Evolutionary conservation across 768 basidiomycete species (phyloP).

Genomic region (Psilocybe azurescens): DNA sequence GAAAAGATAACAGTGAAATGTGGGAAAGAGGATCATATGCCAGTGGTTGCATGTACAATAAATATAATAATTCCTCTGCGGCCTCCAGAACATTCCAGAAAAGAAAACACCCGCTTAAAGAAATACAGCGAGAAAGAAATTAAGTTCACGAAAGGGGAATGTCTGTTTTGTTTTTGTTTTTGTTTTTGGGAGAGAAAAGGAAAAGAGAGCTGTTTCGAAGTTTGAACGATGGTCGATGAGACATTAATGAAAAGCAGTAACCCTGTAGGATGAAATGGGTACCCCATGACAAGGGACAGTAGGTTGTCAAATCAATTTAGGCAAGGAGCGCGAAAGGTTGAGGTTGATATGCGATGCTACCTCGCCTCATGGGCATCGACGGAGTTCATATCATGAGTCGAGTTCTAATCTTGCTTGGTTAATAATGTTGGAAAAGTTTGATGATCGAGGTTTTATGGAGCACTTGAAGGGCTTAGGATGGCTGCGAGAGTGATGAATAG

Average conservation of each 20-base stretch:
- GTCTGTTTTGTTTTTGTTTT: neutral
- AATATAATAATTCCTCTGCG: neutral
- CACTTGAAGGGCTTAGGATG: conserved; percentile 58
- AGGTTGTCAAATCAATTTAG: too few relatives aligned
- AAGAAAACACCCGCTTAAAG: conserved; percentile 1
- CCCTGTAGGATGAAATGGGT: too few relatives aligned
- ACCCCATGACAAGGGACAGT: too few relatives aligned
- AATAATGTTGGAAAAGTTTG: conserved; percentile 33
- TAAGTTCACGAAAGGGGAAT: neutral
- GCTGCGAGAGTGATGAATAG: conserved; percentile 30
- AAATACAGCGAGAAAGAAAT: conserved; percentile 4
- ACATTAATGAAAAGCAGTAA: too few relatives aligned
- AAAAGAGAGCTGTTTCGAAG: neutral
- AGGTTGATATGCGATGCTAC: conserved; percentile 4
- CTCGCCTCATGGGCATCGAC: neutral
- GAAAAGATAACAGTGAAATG: conserved; percentile 1
- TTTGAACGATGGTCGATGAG: neutral
- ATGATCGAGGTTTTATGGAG: conserved; percentile 48
- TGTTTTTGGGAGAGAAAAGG: neutral
- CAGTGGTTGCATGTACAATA: neutral
- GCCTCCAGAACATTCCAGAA: conserved; percentile 10
- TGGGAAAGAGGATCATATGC: neutral
- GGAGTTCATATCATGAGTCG: conserved; percentile 1
- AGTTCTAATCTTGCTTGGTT: conserved; percentile 31
- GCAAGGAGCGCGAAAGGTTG: neutral